A percentile compares a stretch with the other conserved stretches of the same genome.
phyloP scores from a whole-genome alignment of 257 asterid species.

The Leonotis leonurus region DNA sequence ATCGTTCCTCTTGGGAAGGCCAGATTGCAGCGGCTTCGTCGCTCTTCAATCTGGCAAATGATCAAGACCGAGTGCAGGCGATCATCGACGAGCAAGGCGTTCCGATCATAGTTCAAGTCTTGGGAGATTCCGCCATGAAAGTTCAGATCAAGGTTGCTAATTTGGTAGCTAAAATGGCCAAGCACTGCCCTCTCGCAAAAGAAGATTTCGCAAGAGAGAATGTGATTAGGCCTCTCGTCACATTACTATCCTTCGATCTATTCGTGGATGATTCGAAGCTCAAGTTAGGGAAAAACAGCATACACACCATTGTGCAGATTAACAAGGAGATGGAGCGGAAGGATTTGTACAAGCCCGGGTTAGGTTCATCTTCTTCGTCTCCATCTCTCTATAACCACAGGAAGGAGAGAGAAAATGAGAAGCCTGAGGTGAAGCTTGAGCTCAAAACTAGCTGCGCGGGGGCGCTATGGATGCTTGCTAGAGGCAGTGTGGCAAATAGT shows the following conservation, averaged over 20 bases:
- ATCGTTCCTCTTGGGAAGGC: conserved; percentile 48
- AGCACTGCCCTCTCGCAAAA: conserved; percentile 46
- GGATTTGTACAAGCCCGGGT: conserved; percentile 29
- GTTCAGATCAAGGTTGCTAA: conserved; percentile 56
- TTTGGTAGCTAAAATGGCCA: conserved; percentile 74
- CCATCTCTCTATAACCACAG: no score
- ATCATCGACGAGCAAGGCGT: conserved; percentile 50
- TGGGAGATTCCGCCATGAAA: conserved; percentile 47
- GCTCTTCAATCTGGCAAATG: conserved; percentile 46
- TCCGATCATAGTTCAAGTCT: conserved; percentile 52
- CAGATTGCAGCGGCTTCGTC: conserved; percentile 67
- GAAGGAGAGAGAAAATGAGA: conserved; percentile 64
- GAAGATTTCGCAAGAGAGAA: conserved; percentile 80
- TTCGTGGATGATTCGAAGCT: conserved; percentile 46
- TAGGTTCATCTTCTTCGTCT: conserved; percentile 31
- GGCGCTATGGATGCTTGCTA: conserved; percentile 75
- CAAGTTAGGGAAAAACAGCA: conserved; percentile 34
- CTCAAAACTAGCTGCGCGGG: conserved; percentile 59
- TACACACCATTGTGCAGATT: conserved; percentile 59
- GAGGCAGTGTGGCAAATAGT: conserved; percentile 54
- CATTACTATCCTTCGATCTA: conserved; percentile 45
- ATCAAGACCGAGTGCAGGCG: conserved; percentile 41
- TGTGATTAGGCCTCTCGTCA: conserved; percentile 74
- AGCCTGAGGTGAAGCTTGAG: conserved; percentile 49
- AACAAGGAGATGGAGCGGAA: conserved; percentile 57